These are phyloP conservation scores for Solanum hybrid DNA, from an alignment of 305 asterid genomes.

Conservation along the genomic window DNA sequence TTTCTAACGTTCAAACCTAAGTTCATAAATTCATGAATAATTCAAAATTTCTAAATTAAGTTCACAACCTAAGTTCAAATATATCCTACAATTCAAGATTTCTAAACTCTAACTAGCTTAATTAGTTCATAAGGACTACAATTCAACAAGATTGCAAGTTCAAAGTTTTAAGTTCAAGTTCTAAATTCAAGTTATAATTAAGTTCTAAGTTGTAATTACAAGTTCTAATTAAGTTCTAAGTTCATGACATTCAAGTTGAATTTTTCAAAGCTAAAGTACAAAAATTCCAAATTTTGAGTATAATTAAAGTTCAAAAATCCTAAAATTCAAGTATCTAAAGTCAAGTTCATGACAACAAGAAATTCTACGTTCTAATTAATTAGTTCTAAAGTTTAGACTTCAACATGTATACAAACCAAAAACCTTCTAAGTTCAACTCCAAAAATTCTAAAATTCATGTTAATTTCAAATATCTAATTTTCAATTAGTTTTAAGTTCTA, in stretches of 20 bases:
- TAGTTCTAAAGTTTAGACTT: not conserved
- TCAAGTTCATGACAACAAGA: not conserved
- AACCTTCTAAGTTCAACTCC: not conserved
- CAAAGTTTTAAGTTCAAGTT: too few relatives aligned
- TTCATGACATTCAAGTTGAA: not conserved
- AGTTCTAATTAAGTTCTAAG: not conserved
- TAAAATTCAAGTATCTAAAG: not conserved
- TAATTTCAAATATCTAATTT: too few relatives aligned
- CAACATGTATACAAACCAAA: not conserved
- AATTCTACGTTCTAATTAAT: not conserved
- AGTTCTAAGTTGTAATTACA: not conserved
- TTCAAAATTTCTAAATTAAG: too few relatives aligned
- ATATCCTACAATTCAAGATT: not conserved
- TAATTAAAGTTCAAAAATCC: not conserved
- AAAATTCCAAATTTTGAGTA: not conserved
- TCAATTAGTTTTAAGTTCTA: not conserved
- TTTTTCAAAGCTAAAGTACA: not conserved
- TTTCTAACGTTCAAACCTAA: too few relatives aligned
- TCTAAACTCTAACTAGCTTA: not conserved
- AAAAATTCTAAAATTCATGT: not conserved
- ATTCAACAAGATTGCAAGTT: not conserved
- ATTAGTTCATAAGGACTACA: not conserved
- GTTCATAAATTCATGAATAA: too few relatives aligned
- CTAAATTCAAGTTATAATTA: not conserved
- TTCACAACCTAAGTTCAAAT: too few relatives aligned